A percentile compares a stretch with the other conserved stretches of the same genome.
These are phyloP conservation scores for Stagonosporopsis vannaccii DNA, from an alignment of 2,329 filamentous ascomycete species.

Conservation along the genomic window DNA sequence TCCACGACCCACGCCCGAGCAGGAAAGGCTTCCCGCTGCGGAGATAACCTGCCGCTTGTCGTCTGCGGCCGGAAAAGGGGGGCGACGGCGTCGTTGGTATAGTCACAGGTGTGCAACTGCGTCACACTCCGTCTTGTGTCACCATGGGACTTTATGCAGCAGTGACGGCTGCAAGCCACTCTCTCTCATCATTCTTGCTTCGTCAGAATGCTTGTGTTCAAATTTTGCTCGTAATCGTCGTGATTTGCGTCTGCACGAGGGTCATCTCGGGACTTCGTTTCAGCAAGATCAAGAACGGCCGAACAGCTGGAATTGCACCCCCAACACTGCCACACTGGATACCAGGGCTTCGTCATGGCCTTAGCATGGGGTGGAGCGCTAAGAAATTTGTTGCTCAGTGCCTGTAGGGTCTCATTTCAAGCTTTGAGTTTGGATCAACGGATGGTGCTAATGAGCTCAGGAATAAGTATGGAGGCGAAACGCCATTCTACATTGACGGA, in stretches of 20 bases:
- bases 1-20: conserved; percentile 8
- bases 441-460: conserved; percentile 6
- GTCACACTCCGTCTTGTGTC: not conserved
- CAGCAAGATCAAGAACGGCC: conserved; percentile 17
- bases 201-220: conserved; percentile 1
- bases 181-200: not conserved
- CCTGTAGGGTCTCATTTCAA: conserved; percentile 17
- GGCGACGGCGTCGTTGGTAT: not conserved
- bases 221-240: conserved; percentile 8
- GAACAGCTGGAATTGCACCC: conserved; percentile 10
- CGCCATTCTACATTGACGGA: conserved; percentile 26
- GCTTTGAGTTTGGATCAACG: not conserved
- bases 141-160: not conserved
- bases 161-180: not conserved
- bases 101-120: not conserved
- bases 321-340: conserved; percentile 32
- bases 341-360: conserved; percentile 26
- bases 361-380: conserved; percentile 21
- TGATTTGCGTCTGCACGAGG: conserved; percentile 22
- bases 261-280: conserved; percentile 22
- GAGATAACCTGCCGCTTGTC: conserved; percentile 5
- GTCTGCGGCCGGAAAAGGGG: not conserved
- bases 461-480: conserved; percentile 23
- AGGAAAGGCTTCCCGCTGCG: conserved; percentile 8
- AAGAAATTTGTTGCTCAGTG: conserved; percentile 20